phyloP scores from a whole-genome alignment of 2,329 filamentous ascomycete species.

The Colletotrichum plurivorum region DNA sequence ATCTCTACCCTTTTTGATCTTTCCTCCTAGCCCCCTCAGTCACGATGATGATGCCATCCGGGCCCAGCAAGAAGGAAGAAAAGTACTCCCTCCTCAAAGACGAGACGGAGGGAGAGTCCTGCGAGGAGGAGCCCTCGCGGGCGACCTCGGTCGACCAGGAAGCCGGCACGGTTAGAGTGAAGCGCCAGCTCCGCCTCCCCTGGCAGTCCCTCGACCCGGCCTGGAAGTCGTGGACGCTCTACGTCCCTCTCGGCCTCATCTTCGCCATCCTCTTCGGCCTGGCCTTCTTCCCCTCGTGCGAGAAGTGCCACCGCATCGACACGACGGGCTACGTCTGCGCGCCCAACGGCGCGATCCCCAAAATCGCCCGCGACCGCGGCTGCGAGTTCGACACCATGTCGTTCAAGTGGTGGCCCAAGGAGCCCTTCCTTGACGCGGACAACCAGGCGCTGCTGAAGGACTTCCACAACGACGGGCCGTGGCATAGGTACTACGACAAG shows the following conservation, averaged over 20 bases:
- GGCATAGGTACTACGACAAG: constrained; percentile 32
- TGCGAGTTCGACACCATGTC: constrained; percentile 37
- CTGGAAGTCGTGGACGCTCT: constrained; percentile 31
- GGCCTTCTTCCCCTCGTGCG: constrained; percentile 31
- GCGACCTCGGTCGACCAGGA: constrained; percentile 15
- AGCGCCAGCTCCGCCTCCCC: not conserved
- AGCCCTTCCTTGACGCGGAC: constrained; percentile 13
- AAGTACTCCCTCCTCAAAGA: constrained; percentile 25
- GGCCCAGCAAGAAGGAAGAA: constrained; percentile 2
- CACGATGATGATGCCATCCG: constrained; percentile 17
- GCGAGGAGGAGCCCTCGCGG: constrained; percentile 1
- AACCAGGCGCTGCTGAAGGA: constrained; percentile 21
- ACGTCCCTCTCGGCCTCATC: constrained; percentile 14
- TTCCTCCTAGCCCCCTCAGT: too few relatives aligned
- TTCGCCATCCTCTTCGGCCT: constrained; percentile 8
- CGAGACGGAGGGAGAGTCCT: constrained; percentile 7
- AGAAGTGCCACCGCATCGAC: constrained; percentile 11
- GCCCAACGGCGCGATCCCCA: constrained; percentile 24
- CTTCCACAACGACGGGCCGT: constrained; percentile 14
- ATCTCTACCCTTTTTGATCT: not conserved
- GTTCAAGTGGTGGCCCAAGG: constrained; percentile 28
- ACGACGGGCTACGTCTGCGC: constrained; percentile 27
- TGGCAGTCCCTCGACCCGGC: constrained; percentile 26
- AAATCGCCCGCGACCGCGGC: constrained; percentile 24
- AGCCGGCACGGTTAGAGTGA: not conserved